Conservation (phyloP, 768 basidiomycete genomes). For the Vararia minispora region DNA sequence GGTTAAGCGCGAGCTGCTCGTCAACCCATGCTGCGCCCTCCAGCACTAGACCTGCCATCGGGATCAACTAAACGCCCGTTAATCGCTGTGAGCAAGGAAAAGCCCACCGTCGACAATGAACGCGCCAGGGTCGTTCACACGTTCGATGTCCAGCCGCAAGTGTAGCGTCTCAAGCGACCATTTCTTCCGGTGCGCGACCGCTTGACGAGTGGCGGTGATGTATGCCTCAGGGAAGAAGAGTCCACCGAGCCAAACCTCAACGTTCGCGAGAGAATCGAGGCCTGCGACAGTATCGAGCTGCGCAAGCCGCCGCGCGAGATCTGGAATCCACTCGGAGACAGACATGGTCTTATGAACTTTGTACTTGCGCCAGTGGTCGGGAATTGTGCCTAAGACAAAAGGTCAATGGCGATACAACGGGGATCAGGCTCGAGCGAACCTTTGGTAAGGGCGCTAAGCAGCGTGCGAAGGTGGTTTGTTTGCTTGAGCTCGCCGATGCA, state of each 20-base stretch:
- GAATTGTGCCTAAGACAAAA: slow-evolving; percentile 60
- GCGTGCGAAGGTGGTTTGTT: slow-evolving; percentile 87
- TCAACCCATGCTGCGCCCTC: slow-evolving; percentile 76
- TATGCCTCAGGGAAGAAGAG: slow-evolving; percentile 97
- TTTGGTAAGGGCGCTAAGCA: slow-evolving; percentile 86
- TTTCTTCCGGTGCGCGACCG: slow-evolving; percentile 85
- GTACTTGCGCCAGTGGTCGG: slow-evolving; percentile 80
- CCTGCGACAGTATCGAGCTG: slow-evolving; percentile 69
- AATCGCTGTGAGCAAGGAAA: slow-evolving; percentile 7
- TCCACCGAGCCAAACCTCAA: slow-evolving; percentile 87
- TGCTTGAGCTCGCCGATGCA: slow-evolving; percentile 86
- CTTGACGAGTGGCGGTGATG: slow-evolving; percentile 89
- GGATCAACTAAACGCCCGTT: neutral
- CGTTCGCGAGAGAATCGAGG: slow-evolving; percentile 49
- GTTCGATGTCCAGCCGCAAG: slow-evolving; percentile 72
- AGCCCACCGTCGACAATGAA: slow-evolving; percentile 82
- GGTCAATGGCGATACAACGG: slow-evolving; percentile 6
- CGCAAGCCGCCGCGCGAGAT: slow-evolving; percentile 68
- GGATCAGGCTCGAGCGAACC: slow-evolving; percentile 32
- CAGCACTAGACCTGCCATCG: slow-evolving; percentile 63
- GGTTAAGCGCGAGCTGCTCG: slow-evolving; percentile 67
- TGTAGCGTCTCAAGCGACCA: slow-evolving; percentile 88
- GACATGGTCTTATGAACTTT: slow-evolving; percentile 77
- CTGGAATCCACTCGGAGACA: slow-evolving; percentile 76
- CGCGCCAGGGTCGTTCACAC: slow-evolving; percentile 62